Evolutionary conservation across 768 basidiomycete genomes (phyloP).

Genomic region (Candolleomyces eurysporus): DNA sequence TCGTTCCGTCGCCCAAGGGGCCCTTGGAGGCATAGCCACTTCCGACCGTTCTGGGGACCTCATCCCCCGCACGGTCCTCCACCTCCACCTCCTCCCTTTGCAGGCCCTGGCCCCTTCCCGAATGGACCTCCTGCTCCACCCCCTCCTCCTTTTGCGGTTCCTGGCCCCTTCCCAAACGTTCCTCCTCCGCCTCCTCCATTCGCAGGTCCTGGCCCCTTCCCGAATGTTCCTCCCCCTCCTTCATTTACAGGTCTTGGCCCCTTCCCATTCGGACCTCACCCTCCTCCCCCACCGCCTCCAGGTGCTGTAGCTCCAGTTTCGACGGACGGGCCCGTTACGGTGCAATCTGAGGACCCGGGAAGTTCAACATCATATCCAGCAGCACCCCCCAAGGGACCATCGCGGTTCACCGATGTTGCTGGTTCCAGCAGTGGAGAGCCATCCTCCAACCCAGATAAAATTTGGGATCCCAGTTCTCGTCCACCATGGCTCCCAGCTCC

Average conservation of each 20-base stretch:
- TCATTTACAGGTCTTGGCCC: neutral
- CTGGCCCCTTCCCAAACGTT: neutral
- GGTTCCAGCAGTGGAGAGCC: neutral
- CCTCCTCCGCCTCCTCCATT: constrained; percentile 8
- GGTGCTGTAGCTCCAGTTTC: constrained; percentile 1
- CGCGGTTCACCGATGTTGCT: neutral
- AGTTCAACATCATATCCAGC: constrained; percentile 13
- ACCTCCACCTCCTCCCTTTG: constrained; percentile 9
- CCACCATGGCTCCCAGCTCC: constrained; percentile 10
- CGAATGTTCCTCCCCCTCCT: constrained; percentile 9
- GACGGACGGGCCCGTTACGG: no score
- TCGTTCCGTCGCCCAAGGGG: constrained; percentile 1
- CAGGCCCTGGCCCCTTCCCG: neutral
- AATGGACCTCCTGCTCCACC: constrained; percentile 11
- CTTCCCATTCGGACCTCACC: no score
- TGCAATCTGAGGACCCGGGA: no score
- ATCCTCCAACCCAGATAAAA: neutral
- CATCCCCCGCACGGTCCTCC: neutral
- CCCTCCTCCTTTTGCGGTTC: constrained; percentile 8
- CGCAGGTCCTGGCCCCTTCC: neutral
- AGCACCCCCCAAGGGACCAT: constrained; percentile 11
- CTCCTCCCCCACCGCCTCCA: constrained; percentile 16
- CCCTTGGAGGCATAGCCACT: neutral
- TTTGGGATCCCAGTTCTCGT: constrained; percentile 1
- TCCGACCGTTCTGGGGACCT: neutral